Evolutionary conservation across 495 filamentous ascomycete genomes (phyloP).

Genomic region (Glutinoglossum americanum): DNA sequence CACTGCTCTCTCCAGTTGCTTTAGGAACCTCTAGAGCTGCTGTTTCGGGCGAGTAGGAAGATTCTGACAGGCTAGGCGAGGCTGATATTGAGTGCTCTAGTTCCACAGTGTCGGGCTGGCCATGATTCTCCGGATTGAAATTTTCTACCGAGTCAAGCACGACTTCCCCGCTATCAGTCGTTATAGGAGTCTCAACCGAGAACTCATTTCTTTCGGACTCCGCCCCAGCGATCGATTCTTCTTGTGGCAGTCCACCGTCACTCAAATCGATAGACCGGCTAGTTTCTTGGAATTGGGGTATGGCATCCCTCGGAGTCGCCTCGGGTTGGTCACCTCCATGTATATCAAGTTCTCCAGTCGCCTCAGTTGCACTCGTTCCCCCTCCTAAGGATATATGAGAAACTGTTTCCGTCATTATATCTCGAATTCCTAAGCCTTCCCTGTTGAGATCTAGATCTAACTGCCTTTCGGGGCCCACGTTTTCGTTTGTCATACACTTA

Average conservation of each 20-base stretch:
- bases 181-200: not conserved
- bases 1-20: not conserved
- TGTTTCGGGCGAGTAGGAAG: not conserved
- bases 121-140: not conserved
- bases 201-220: not conserved
- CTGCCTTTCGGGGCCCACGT: not conserved
- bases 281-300: not conserved
- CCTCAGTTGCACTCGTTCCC: not conserved
- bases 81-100: too few relatives aligned
- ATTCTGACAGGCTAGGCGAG: too few relatives aligned
- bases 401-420: not conserved
- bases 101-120: not conserved
- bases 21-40: not conserved
- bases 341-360: not conserved
- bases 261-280: not conserved
- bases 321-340: not conserved
- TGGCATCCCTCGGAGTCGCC: not conserved
- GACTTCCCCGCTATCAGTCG: not conserved
- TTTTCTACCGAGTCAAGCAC: not conserved
- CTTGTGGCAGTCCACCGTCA: not conserved
- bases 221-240: not conserved
- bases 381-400: not conserved
- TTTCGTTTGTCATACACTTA: not conserved
- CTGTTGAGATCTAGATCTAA: not conserved
- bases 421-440: not conserved